These are phyloP conservation scores for Gliomastix tumulicola DNA, from an alignment of 2,329 filamentous ascomycete genomes.

Conservation along the genomic window DNA sequence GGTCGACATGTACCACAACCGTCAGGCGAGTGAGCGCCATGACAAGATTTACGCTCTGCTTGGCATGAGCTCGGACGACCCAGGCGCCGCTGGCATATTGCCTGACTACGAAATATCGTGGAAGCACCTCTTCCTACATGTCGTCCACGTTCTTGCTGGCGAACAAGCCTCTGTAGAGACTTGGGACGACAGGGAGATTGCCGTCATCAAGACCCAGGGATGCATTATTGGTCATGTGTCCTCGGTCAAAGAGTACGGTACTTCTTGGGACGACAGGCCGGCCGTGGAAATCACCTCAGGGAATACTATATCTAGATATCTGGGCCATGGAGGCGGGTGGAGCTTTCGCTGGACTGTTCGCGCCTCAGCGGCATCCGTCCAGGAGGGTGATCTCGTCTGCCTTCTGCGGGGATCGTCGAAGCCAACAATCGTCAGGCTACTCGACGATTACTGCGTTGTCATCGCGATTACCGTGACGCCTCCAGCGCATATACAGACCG, in stretches of 20 bases:
- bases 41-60: neutral
- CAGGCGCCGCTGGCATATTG: neutral
- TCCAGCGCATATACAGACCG: too few species aligned
- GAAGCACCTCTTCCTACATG: neutral
- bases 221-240: neutral
- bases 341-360: neutral
- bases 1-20: constrained; percentile 1
- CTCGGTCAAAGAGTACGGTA: neutral
- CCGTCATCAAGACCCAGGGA: neutral
- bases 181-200: neutral
- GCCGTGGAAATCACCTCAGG: neutral
- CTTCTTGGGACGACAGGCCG: neutral
- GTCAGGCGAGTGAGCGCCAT: constrained; percentile 1
- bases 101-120: neutral
- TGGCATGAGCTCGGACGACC: neutral
- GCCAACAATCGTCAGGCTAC: neutral
- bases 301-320: too few species aligned
- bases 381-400: neutral
- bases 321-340: neutral
- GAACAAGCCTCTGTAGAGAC: neutral
- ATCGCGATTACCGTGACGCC: neutral
- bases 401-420: neutral
- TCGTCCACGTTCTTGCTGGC: neutral
- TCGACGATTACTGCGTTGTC: neutral
- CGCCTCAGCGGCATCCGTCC: neutral